Evolutionary conservation across 768 basidiomycete species (phyloP).

Genomic region (Phylloporus scabripes): DNA sequence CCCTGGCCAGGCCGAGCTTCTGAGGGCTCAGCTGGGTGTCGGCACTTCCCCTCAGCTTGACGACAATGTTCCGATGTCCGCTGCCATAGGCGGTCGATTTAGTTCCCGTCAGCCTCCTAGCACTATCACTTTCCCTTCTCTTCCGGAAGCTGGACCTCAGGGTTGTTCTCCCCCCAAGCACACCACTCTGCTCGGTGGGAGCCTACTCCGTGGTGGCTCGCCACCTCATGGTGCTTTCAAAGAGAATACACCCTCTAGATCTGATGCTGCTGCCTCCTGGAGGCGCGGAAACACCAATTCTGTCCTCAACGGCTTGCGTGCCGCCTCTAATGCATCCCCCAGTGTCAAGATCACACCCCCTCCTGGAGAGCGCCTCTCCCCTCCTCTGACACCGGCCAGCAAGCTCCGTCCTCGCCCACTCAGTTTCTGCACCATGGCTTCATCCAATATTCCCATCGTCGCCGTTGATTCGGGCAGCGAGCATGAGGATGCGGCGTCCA

Average conservation of each 20-base stretch:
- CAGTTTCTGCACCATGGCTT: slow-evolving; percentile 49
- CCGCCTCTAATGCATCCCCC: slow-evolving; percentile 49
- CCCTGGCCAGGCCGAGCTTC: slow-evolving; percentile 61
- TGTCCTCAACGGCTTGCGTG: slow-evolving; percentile 59
- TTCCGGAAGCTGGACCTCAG: slow-evolving; percentile 42
- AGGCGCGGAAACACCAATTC: slow-evolving; percentile 69
- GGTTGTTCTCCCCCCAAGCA: slow-evolving; percentile 42
- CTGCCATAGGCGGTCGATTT: slow-evolving; percentile 70
- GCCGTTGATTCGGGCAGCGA: slow-evolving; percentile 53
- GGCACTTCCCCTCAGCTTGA: slow-evolving; percentile 29
- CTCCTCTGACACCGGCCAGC: slow-evolving; percentile 32
- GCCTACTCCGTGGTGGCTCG: slow-evolving; percentile 58
- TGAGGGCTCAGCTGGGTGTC: slow-evolving; percentile 55
- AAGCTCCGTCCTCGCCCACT: slow-evolving; percentile 62
- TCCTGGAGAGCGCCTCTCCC: slow-evolving; percentile 52
- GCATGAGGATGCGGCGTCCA: slow-evolving; percentile 51
- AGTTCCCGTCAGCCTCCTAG: slow-evolving; percentile 50
- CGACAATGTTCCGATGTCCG: slow-evolving; percentile 75
- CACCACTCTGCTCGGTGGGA: slow-evolving; percentile 68
- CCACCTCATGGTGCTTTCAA: slow-evolving; percentile 35
- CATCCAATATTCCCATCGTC: slow-evolving; percentile 44
- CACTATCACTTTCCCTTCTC: slow-evolving; percentile 35
- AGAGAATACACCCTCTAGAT: slow-evolving; percentile 59
- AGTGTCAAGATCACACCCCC: slow-evolving; percentile 72
- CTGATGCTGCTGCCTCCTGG: slow-evolving; percentile 76